A percentile compares a stretch with the other conserved stretches of the same genome.
These are phyloP conservation scores for Cubamyces sp. DNA, from an alignment of 768 basidiomycete genomes.

Conservation along the genomic window DNA sequence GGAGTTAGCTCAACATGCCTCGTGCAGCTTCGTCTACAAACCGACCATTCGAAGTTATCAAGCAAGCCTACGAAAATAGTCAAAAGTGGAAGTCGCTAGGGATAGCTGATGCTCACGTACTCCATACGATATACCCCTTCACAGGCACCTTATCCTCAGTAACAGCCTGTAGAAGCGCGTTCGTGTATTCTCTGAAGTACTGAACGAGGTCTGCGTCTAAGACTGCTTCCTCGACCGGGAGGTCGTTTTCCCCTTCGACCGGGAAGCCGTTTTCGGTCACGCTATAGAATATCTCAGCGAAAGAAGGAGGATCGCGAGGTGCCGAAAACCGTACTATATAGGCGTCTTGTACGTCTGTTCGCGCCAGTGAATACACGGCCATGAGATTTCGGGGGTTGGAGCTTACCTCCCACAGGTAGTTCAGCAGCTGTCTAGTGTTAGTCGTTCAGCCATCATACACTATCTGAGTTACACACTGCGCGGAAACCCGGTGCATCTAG, in stretches of 20 bases:
- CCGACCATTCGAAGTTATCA: constrained; percentile 51
- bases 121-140: constrained; percentile 47
- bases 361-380: not conserved
- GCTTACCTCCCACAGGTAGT: constrained; percentile 44
- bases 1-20: not conserved
- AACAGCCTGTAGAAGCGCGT: constrained; percentile 43
- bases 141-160: constrained; percentile 42
- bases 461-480: constrained; percentile 8
- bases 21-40: too few species aligned
- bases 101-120: constrained; percentile 29
- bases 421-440: constrained; percentile 34
- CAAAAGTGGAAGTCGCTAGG: not conserved
- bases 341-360: constrained; percentile 41
- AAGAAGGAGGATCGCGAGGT: too few species aligned
- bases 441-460: not conserved
- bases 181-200: constrained; percentile 43
- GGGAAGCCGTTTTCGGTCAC: constrained; percentile 53
- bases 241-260: constrained; percentile 42
- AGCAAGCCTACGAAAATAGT: constrained; percentile 35
- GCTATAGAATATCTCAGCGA: constrained; percentile 19
- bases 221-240: constrained; percentile 40
- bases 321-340: constrained; percentile 35
- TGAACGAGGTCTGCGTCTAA: constrained; percentile 45
- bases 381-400: not conserved
- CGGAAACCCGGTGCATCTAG: constrained; percentile 44